Evolutionary conservation across 768 basidiomycete genomes (phyloP).

Genomic region (Cystofilobasidium ferigula): DNA sequence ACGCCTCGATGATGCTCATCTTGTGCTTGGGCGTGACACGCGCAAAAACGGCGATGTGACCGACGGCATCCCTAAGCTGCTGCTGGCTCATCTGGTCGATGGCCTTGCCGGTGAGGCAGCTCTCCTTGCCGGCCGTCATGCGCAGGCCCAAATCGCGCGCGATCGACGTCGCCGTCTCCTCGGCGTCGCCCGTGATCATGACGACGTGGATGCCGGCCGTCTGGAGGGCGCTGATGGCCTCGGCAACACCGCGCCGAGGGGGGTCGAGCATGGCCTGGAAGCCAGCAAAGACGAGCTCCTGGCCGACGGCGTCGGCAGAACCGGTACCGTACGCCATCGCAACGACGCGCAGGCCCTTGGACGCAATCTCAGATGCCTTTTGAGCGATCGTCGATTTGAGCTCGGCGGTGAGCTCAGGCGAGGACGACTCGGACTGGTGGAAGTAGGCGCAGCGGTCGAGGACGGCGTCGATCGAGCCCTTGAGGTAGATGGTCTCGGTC

Average conservation of each 20-base stretch:
- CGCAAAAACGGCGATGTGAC: slow-evolving; percentile 76
- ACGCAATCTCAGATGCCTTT: slow-evolving; percentile 61
- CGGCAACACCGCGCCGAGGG: slow-evolving; percentile 83
- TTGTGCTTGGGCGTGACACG: slow-evolving; percentile 93
- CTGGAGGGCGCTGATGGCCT: slow-evolving; percentile 70
- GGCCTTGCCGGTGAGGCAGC: slow-evolving; percentile 62
- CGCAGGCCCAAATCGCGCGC: slow-evolving; percentile 73
- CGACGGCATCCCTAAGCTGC: slow-evolving; percentile 73
- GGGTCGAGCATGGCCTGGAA: slow-evolving; percentile 95
- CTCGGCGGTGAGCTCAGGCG: slow-evolving; percentile 60
- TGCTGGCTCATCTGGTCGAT: slow-evolving; percentile 73
- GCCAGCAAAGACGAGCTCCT: slow-evolving; percentile 66
- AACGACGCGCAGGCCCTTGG: slow-evolving; percentile 70
- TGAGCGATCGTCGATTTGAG: slow-evolving; percentile 57
- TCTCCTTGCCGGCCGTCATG: slow-evolving; percentile 44
- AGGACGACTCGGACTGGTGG: slow-evolving; percentile 79
- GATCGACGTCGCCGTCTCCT: slow-evolving; percentile 78
- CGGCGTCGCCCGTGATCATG: slow-evolving; percentile 96
- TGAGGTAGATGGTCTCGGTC: slow-evolving; percentile 76
- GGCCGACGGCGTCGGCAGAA: slow-evolving; percentile 43
- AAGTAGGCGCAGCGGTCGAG: slow-evolving; percentile 78
- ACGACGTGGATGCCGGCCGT: slow-evolving; percentile 85
- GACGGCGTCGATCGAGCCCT: slow-evolving; percentile 81
- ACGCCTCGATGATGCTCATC: slow-evolving; percentile 92
- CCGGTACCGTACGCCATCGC: slow-evolving; percentile 85